These are phyloP conservation scores for Puccinia triticina DNA, from an alignment of 1,284 basidiomycete genomes.

Conservation along the genomic window DNA sequence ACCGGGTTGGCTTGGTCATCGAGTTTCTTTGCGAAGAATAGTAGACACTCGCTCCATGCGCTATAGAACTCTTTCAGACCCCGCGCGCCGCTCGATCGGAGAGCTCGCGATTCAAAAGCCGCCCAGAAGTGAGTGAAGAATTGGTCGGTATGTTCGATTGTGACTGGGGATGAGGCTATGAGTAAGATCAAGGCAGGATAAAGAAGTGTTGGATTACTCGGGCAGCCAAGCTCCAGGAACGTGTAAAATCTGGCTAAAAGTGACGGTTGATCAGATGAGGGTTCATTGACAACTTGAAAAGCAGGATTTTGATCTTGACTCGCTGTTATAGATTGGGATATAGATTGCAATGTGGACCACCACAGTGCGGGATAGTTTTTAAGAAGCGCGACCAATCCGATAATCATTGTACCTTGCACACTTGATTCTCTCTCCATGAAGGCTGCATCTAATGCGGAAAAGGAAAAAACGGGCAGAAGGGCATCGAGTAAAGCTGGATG, in stretches of 20 bases:
- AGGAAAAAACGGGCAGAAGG: constrained; percentile 27
- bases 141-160: constrained; percentile 3
- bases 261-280: not conserved
- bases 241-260: constrained; percentile 31
- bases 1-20: not conserved
- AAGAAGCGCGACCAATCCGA: constrained; percentile 39
- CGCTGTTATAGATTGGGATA: not conserved
- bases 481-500: constrained; percentile 38
- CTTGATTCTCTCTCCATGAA: constrained; percentile 36
- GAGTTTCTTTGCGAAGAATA: constrained; percentile 34
- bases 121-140: constrained; percentile 49
- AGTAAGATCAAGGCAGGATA: constrained; percentile 47
- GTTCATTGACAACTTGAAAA: not conserved
- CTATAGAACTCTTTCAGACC: constrained; percentile 34
- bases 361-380: constrained; percentile 30
- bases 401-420: constrained; percentile 46
- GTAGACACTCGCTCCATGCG: constrained; percentile 37
- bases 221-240: constrained; percentile 37
- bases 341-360: not conserved
- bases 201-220: constrained; percentile 44
- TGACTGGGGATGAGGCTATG: constrained; percentile 34
- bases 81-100: constrained; percentile 26
- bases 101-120: constrained; percentile 23
- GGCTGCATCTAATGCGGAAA: constrained; percentile 21
- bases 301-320: not conserved